Evolutionary conservation across 805 yeast species (phyloP).

Genomic region (Lipomyces kockii): DNA sequence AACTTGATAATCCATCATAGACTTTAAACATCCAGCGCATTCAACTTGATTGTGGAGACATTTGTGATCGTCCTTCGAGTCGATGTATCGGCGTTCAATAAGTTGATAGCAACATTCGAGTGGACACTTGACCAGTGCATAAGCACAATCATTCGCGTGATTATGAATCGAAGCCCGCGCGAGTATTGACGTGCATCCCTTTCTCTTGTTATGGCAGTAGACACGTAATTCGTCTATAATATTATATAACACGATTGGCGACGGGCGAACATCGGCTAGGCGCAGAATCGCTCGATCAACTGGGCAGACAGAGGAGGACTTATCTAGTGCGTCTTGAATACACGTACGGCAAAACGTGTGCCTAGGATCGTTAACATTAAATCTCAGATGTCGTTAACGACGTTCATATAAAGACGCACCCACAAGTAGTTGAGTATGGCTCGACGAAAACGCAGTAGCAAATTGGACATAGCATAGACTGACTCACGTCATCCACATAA

Average conservation of each 20-base stretch:
- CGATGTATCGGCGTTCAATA: neutral
- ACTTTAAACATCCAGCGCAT: neutral
- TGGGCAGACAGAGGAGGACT: neutral
- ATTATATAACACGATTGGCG: neutral
- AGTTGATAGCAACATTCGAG: neutral
- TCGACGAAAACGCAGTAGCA: neutral
- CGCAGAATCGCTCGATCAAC: neutral
- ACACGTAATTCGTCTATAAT: neutral
- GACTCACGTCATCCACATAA: neutral
- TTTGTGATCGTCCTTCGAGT: neutral
- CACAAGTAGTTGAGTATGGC: neutral
- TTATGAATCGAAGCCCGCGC: neutral
- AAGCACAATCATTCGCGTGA: neutral
- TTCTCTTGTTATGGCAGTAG: neutral
- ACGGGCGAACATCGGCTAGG: neutral
- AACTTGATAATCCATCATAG: neutral
- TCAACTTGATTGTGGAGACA: neutral
- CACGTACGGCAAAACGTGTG: conserved; percentile 1
- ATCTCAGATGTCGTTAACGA: neutral
- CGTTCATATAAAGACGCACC: neutral
- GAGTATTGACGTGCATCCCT: neutral
- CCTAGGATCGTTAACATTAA: neutral
- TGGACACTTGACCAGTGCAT: neutral
- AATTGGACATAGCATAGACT: neutral
- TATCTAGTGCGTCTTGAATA: neutral